Conservation (phyloP, 345 rosid species). For the Lepidium didymum region DNA sequence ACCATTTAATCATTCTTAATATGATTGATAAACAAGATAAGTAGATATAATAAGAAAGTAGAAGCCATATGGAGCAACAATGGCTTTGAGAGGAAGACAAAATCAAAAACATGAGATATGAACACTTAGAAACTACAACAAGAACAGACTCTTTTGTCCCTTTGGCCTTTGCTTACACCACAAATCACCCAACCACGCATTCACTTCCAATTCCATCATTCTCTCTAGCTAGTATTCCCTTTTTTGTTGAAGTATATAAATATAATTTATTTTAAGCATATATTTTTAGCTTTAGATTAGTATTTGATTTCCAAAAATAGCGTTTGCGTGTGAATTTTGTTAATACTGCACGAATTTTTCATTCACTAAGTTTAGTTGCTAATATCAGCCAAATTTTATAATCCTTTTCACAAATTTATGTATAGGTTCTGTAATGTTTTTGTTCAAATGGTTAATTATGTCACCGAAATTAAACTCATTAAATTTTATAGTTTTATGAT, state of each 20-base stretch:
- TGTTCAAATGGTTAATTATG: no score
- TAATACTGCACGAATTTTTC: background rate
- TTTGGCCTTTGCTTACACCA: slow-evolving; percentile 76
- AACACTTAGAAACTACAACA: slow-evolving; percentile 8
- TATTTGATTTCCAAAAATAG: background rate
- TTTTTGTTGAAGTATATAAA: background rate
- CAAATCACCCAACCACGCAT: slow-evolving; percentile 68
- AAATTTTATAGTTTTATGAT: no score
- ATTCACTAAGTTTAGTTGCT: background rate
- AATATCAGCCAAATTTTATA: background rate
- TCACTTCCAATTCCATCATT: slow-evolving; percentile 20
- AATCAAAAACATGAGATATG: slow-evolving; percentile 32
- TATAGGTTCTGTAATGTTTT: no score
- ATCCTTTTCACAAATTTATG: background rate
- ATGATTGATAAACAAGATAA: background rate
- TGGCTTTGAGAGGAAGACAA: slow-evolving; percentile 62
- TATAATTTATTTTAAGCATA: background rate
- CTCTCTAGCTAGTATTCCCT: background rate
- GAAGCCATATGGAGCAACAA: slow-evolving; percentile 8
- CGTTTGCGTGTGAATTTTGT: background rate
- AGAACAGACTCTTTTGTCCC: slow-evolving; percentile 3
- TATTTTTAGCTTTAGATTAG: slow-evolving; percentile 1
- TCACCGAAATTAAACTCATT: no score
- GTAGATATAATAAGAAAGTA: background rate
- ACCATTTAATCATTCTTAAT: slow-evolving; percentile 7